Evolutionary conservation across 805 yeast genomes (phyloP).

Genomic region (Helenozyma baotianmanensis): DNA sequence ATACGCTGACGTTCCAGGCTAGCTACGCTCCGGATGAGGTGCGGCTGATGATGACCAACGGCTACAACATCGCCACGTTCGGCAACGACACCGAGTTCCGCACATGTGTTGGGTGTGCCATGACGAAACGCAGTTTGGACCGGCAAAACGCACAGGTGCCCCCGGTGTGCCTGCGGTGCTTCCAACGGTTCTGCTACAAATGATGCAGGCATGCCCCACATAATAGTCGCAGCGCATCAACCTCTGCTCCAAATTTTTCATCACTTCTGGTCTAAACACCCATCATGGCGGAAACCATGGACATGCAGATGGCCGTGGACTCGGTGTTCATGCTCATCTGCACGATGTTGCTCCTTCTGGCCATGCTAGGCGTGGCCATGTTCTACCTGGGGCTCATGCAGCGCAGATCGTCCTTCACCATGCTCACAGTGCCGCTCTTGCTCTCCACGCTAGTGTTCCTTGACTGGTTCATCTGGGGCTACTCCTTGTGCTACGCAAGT

Average conservation of each 20-base stretch:
- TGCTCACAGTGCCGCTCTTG: slow-evolving; percentile 33
- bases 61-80: slow-evolving; percentile 46
- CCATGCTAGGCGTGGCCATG: slow-evolving; percentile 32
- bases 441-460: slow-evolving; percentile 28
- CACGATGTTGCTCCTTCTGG: slow-evolving; percentile 27
- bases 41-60: slow-evolving; percentile 44
- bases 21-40: slow-evolving; percentile 44
- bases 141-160: neutral
- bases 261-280: too few relatives aligned
- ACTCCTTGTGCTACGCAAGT: slow-evolving; percentile 37
- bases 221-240: too few relatives aligned
- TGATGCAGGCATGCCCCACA: too few relatives aligned
- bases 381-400: slow-evolving; percentile 43
- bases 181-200: slow-evolving; percentile 8
- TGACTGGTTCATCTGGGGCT: slow-evolving; percentile 45
- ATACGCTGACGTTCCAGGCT: slow-evolving; percentile 56
- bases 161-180: slow-evolving; percentile 6
- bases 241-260: too few relatives aligned
- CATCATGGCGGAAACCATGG: slow-evolving; percentile 1
- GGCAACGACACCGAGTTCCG: slow-evolving; percentile 38
- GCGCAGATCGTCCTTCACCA: slow-evolving; percentile 36
- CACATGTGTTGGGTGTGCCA: slow-evolving; percentile 54
- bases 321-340: slow-evolving; percentile 35
- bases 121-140: slow-evolving; percentile 39
- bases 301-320: slow-evolving; percentile 13